Percentiles rank a stretch among this genome's conserved stretches.
phyloP scores from a whole-genome alignment of 1,284 basidiomycete genomes.

The Megacollybia platyphylla region DNA sequence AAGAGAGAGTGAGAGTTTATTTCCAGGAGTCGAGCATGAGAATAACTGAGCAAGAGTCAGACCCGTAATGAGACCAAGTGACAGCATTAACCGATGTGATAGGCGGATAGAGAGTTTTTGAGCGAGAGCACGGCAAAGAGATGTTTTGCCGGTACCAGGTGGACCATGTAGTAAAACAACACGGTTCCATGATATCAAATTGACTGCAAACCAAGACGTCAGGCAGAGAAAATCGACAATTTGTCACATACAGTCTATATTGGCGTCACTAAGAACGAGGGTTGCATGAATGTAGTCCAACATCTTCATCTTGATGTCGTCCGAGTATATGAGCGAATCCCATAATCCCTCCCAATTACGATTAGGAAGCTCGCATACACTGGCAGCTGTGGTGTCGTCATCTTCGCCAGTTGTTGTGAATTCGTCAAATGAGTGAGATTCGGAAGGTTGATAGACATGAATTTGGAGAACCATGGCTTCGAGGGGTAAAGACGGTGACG shows the following conservation, averaged over 20 bases:
- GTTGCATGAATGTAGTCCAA: constrained; percentile 94
- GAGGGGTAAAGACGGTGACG: constrained; percentile 39
- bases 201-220: constrained; percentile 35
- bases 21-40: constrained; percentile 80
- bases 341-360: constrained; percentile 81
- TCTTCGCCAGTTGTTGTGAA: constrained; percentile 61
- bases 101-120: constrained; percentile 93
- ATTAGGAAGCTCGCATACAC: constrained; percentile 78
- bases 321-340: constrained; percentile 82
- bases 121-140: constrained; percentile 85
- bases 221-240: constrained; percentile 1
- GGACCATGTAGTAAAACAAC: constrained; percentile 93
- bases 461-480: constrained; percentile 58
- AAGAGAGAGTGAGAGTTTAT: constrained; percentile 97
- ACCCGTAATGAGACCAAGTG: neutral
- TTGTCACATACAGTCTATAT: constrained; percentile 65
- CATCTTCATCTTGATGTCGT: constrained; percentile 80
- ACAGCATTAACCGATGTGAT: constrained; percentile 48
- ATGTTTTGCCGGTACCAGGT: constrained; percentile 97
- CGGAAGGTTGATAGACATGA: constrained; percentile 78
- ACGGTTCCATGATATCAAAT: constrained; percentile 91
- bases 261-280: constrained; percentile 77
- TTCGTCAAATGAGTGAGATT: constrained; percentile 65
- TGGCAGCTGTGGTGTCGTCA: constrained; percentile 76
- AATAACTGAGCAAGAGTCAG: constrained; percentile 43